phyloP scores from a whole-genome alignment of 208 protist species.

The Naegleria gruberi region DNA sequence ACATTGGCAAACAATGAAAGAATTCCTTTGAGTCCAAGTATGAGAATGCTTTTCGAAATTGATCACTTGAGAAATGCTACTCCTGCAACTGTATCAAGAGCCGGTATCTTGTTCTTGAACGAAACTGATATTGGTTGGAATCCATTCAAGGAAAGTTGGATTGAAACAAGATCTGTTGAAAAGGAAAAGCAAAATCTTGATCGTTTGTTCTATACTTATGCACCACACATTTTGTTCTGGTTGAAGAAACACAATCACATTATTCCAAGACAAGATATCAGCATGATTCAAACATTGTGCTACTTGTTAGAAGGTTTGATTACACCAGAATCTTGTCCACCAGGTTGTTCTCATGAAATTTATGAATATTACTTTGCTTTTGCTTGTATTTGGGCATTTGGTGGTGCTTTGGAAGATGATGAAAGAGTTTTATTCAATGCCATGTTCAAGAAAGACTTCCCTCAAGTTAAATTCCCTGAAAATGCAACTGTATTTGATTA shows the following conservation, averaged over 20 bases:
- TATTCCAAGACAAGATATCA: constrained; percentile 84
- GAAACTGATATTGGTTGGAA: constrained; percentile 92
- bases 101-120: constrained; percentile 95
- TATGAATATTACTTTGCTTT: constrained; percentile 96
- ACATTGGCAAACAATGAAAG: constrained; percentile 96
- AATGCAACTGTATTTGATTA: constrained; percentile 87
- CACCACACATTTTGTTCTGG: constrained; percentile 79
- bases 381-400: constrained; percentile 91
- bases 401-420: constrained; percentile 83
- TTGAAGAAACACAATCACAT: constrained; percentile 70
- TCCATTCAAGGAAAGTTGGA: constrained; percentile 90
- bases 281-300: constrained; percentile 89
- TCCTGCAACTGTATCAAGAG: constrained; percentile 93
- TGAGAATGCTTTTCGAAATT: constrained; percentile 97
- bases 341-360: constrained; percentile 59
- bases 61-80: constrained; percentile 91
- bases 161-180: constrained; percentile 64
- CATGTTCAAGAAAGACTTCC: constrained; percentile 86
- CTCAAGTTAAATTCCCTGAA: constrained; percentile 78
- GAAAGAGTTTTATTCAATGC: constrained; percentile 89
- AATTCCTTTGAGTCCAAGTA: constrained; percentile 90
- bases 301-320: constrained; percentile 86
- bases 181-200: constrained; percentile 80
- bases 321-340: constrained; percentile 46
- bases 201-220: constrained; percentile 94